Evolutionary conservation across 371 early-diverging fungal species (phyloP), one percentile per base, ranked within the genome.

Genomic region (Racocetra persica): DNA sequence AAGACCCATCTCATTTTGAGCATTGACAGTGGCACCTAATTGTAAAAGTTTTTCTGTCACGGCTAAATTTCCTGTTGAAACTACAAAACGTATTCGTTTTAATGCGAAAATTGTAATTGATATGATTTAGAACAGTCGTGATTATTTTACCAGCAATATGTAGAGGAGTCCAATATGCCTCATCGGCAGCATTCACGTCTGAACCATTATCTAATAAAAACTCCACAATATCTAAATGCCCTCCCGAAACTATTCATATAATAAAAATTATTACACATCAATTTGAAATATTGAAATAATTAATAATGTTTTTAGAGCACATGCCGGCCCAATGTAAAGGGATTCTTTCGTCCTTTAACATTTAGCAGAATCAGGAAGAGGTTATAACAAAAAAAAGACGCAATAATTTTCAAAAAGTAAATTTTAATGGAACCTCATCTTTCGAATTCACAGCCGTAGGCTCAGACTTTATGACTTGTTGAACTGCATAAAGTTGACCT

Each of bases 201-300:
- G 91, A 91, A 16, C 89, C 90, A 41, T 90, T 84, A 14, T 87
- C 84, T 0, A 96, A 73, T 55, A 96, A 86, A 80, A 89, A 94
- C 49, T 91, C 86, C 4, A 92, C 89, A 32, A 95, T 82, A 32
- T 91, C 87, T 13, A 82, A 80, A 75, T 90, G 92, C 55, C 94
- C 94, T 75, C 92, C 93, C 18, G 93, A 93, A 0, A 92, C 89
- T 38, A 91, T 92, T 87, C 86, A 79, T 87, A 87, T 26, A 84
- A 69, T 38, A 83, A 24, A 20, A 63, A 60, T 11, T n/a, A 45
- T 59, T 28, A 55, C 55, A 20, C 2, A 1, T 13, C 14, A 18
- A 8, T 72, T 75, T 49, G 11, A 24, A 14, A 11, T 14, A 14
- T 41, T 22, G 7, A 38, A 11, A 13, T 67, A 38, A 14, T 22